Evolutionary conservation across 2,329 filamentous ascomycete genomes (phyloP).

Genomic region (Fusarium zealandicum): DNA sequence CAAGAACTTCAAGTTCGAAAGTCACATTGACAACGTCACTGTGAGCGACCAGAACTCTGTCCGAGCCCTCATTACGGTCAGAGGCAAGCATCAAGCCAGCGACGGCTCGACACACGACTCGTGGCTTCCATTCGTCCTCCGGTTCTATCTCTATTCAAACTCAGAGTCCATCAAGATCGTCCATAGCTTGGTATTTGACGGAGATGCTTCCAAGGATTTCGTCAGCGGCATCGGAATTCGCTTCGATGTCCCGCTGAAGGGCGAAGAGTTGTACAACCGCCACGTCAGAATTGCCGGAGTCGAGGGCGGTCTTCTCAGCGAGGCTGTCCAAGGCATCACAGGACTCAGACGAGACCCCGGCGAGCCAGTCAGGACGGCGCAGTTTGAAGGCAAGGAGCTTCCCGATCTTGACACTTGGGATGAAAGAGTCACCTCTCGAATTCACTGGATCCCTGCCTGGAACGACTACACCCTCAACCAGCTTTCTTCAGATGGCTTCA

Average conservation of each 20-base stretch:
- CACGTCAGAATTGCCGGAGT: conserved; percentile 64
- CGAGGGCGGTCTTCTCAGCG: conserved; percentile 62
- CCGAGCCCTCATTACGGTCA: conserved; percentile 55
- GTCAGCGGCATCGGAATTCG: conserved; percentile 62
- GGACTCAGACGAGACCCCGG: conserved; percentile 65
- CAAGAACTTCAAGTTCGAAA: conserved; percentile 55
- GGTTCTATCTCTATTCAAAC: conserved; percentile 66
- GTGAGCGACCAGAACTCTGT: conserved; percentile 50
- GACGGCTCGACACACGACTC: conserved; percentile 45
- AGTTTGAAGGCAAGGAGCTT: conserved; percentile 56
- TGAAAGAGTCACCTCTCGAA: conserved; percentile 51
- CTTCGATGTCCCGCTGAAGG: conserved; percentile 61
- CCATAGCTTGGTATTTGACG: conserved; percentile 65
- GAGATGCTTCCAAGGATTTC: conserved; percentile 57
- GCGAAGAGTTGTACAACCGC: conserved; percentile 63
- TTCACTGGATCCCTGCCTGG: conserved; percentile 66
- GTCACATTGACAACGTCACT: conserved; percentile 58
- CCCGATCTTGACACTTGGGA: conserved; percentile 57
- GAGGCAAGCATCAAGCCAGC: conserved; percentile 47
- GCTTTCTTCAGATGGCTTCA: conserved; percentile 67
- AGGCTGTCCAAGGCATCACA: conserved; percentile 66
- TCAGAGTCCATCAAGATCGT: conserved; percentile 62
- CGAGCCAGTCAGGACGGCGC: conserved; percentile 54
- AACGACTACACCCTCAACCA: conserved; percentile 64
- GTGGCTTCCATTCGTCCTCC: conserved; percentile 59